phyloP scores from a whole-genome alignment of 1,139 yeast genomes.

The Kodamaea sp. region DNA sequence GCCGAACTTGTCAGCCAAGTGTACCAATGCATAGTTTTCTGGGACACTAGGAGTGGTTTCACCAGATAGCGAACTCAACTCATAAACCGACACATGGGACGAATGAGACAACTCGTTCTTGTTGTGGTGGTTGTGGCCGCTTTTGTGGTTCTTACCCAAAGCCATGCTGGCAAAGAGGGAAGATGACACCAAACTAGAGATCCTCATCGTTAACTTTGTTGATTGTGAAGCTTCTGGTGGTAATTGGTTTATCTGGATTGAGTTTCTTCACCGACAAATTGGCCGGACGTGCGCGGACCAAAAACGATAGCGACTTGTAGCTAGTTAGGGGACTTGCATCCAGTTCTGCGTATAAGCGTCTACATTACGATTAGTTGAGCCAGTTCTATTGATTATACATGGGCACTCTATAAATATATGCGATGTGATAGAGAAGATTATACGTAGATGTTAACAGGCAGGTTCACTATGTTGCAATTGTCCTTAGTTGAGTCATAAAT shows the following conservation, averaged over 20 bases:
- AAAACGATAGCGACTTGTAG: too few relatives aligned
- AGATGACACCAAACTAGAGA: conserved; percentile 10
- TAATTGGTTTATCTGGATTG: not conserved
- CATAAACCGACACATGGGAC: conserved; percentile 18
- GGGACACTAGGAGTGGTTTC: conserved; percentile 13
- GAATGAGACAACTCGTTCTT: conserved; percentile 2
- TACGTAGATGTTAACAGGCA: too few relatives aligned
- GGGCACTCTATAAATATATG: too few relatives aligned
- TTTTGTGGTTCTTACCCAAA: conserved; percentile 4
- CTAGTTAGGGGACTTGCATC: too few relatives aligned
- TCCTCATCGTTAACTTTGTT: conserved; percentile 6
- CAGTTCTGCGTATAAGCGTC: too few relatives aligned
- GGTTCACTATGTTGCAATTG: too few relatives aligned
- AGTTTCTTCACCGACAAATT: conserved; percentile 1
- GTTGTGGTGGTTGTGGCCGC: not conserved
- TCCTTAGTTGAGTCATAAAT: too few relatives aligned
- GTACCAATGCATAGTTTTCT: conserved; percentile 22
- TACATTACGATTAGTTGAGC: too few relatives aligned
- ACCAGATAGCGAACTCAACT: conserved; percentile 15
- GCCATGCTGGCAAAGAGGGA: conserved; percentile 6
- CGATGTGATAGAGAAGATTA: too few relatives aligned
- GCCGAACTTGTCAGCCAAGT: conserved; percentile 47
- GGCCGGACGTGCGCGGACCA: conserved; percentile 1
- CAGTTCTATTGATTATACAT: too few relatives aligned
- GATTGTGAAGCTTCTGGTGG: not conserved